These are phyloP conservation scores for Tilletia horrida DNA, from an alignment of 1,284 basidiomycete genomes.

Conservation along the genomic window DNA sequence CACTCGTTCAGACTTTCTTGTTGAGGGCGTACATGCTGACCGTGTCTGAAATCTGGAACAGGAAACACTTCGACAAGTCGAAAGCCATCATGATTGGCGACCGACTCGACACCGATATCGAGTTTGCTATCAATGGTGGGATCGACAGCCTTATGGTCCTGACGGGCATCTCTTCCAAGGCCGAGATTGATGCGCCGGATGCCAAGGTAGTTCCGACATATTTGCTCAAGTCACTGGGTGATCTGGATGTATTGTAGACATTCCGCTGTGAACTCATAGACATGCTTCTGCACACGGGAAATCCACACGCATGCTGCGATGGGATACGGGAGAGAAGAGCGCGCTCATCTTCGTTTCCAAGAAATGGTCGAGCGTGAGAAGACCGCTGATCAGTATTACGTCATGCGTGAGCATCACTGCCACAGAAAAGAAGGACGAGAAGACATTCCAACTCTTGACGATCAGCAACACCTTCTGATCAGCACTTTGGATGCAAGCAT, in stretches of 20 bases:
- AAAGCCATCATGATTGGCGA: conserved; percentile 93
- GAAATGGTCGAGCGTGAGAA: no score
- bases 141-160: conserved; percentile 84
- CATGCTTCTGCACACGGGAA: no score
- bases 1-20: background rate
- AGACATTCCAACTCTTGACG: no score
- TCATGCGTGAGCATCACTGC: no score
- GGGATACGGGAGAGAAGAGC: no score
- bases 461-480: no score
- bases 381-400: no score
- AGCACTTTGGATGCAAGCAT: no score
- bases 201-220: conserved; percentile 50
- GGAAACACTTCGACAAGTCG: conserved; percentile 76
- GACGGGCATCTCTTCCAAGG: conserved; percentile 64
- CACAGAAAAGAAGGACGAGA: no score
- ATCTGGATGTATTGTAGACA: conserved; percentile 37
- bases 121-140: conserved; percentile 82
- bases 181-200: conserved; percentile 61
- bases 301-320: no score
- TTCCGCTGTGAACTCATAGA: no score
- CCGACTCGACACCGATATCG: conserved; percentile 87
- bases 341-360: no score
- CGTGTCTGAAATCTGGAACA: conserved; percentile 47
- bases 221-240: conserved; percentile 44
- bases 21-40: background rate